A percentile compares a stretch with the other conserved stretches of the same genome.
phyloP scores from a whole-genome alignment of 768 basidiomycete genomes.

The Punctularia strigosozonata region DNA sequence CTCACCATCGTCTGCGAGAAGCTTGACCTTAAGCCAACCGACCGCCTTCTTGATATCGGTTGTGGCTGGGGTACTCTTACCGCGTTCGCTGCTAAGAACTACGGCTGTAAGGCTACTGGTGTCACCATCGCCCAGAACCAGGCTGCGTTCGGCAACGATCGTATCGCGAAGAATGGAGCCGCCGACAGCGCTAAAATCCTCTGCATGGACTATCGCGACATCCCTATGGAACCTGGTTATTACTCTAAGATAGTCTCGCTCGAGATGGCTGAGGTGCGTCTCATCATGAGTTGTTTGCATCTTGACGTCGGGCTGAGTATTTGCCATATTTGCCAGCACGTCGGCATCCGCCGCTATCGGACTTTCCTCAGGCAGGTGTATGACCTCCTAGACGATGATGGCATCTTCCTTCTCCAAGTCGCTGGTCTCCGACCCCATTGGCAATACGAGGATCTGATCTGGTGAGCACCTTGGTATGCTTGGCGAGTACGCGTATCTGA shows the following conservation, averaged over 20 bases:
- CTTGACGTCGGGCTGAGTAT: slow-evolving; percentile 2
- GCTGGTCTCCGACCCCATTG: slow-evolving; percentile 90
- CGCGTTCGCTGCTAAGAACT: slow-evolving; percentile 95
- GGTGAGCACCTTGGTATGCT: slow-evolving; percentile 31
- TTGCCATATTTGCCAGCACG: slow-evolving; percentile 44
- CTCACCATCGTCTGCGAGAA: slow-evolving; percentile 92
- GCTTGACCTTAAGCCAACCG: slow-evolving; percentile 76
- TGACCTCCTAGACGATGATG: slow-evolving; percentile 87
- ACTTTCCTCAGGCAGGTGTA: slow-evolving; percentile 88
- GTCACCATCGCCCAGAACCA: slow-evolving; percentile 90
- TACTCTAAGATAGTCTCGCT: slow-evolving; percentile 93
- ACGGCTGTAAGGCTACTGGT: slow-evolving; percentile 90
- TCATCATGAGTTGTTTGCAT: neutral
- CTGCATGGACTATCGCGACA: slow-evolving; percentile 88
- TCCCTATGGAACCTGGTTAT: slow-evolving; percentile 60
- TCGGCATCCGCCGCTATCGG: slow-evolving; percentile 87
- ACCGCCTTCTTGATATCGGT: slow-evolving; percentile 77
- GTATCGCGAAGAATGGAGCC: slow-evolving; percentile 60
- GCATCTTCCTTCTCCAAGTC: slow-evolving; percentile 93
- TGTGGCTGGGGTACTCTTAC: slow-evolving; percentile 97
- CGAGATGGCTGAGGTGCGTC: slow-evolving; percentile 90
- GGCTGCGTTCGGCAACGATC: slow-evolving; percentile 82
- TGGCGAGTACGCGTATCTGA: neutral
- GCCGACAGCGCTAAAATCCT: slow-evolving; percentile 75
- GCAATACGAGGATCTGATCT: slow-evolving; percentile 98